Evolutionary conservation across 768 basidiomycete genomes (phyloP), one percentile per base, ranked within the genome.

Genomic region (Hypholoma sublateritium): DNA sequence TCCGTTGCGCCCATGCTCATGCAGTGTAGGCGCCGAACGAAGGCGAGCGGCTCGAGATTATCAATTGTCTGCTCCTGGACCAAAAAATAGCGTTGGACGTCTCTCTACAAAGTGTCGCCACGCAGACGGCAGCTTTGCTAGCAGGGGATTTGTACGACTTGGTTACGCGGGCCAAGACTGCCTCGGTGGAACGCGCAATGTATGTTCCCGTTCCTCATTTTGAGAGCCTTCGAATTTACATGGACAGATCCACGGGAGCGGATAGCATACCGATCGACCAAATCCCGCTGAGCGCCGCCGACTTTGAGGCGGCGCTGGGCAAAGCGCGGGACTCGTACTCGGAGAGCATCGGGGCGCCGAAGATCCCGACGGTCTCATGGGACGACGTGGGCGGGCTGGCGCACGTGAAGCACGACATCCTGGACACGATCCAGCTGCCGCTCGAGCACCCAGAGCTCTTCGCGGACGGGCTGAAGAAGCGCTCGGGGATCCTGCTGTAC

Each of bases 341-440:
- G 7, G 92, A 95, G 67, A 93, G 83, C 66, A 96, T 98, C 58
- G 96, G 95, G n/a, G 93, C 94, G 22, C 97, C 97, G 0, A 95
- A 90, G 62, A 99, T 99, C 35, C 97, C 97, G 1, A 89, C 81
- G 60, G 95, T 99, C 0, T 82, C 89, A 0, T 99, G 97, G 97
- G 94, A 98, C 69, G 97, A 99, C 69, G 89, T 99, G 12, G 97
- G 97, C 24, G 97, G 97, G 4, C 75, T 99, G 11, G 87, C 85
- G 2, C 74, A 79, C 58, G 93, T 97, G 56, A 98, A 98, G 69
- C 72, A 83, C 36, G 96, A 98, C 63, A 98, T 99, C 53, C 74
- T 98, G 57, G 96, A 99, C 65, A 99, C 95, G 17, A 91, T 98
- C 43, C 94, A 97, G 66, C 76, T 98, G 3, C 95, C 95, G 0